These are phyloP conservation scores for Quercus agrifolia DNA, from an alignment of 306 rosid species.

Conservation along the genomic window DNA sequence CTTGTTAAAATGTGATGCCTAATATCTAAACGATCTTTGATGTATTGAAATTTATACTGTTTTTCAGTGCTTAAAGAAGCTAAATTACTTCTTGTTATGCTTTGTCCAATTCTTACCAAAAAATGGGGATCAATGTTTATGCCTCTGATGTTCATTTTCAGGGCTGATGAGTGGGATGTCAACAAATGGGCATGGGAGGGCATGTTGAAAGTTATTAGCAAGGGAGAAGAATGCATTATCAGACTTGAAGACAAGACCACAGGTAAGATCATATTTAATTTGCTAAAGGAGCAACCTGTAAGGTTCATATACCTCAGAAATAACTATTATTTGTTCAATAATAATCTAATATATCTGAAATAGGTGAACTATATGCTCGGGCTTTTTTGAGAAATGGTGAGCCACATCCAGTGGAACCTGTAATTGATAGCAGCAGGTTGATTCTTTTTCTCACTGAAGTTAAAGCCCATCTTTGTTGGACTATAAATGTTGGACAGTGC, in stretches of 20 bases:
- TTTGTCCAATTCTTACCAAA: background rate
- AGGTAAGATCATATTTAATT: slow-evolving; percentile 44
- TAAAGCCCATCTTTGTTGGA: background rate
- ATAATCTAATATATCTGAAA: slow-evolving; percentile 21
- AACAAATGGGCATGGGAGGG: slow-evolving; percentile 99
- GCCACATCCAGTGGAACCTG: slow-evolving; percentile 94
- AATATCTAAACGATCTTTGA: slow-evolving; percentile 7
- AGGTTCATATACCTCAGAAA: background rate
- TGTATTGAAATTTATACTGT: slow-evolving; percentile 11
- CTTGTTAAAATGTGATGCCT: slow-evolving; percentile 14
- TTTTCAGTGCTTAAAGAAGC: slow-evolving; percentile 2
- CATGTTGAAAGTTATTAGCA: slow-evolving; percentile 70
- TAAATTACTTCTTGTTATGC: background rate
- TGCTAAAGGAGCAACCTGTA: slow-evolving; percentile 8
- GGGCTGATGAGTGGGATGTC: slow-evolving; percentile 99
- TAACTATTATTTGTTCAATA: slow-evolving; percentile 2
- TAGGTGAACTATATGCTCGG: slow-evolving; percentile 97
- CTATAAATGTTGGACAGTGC: background rate
- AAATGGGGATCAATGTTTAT: slow-evolving; percentile 21
- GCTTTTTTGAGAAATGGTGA: slow-evolving; percentile 93
- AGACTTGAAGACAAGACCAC: slow-evolving; percentile 88
- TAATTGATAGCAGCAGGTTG: slow-evolving; percentile 99
- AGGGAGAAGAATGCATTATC: slow-evolving; percentile 93
- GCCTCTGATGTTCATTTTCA: slow-evolving; percentile 39
- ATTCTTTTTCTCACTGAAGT: slow-evolving; percentile 17